phyloP scores from a whole-genome alignment of 2,329 filamentous ascomycete species.

The Boeremia exigua region DNA sequence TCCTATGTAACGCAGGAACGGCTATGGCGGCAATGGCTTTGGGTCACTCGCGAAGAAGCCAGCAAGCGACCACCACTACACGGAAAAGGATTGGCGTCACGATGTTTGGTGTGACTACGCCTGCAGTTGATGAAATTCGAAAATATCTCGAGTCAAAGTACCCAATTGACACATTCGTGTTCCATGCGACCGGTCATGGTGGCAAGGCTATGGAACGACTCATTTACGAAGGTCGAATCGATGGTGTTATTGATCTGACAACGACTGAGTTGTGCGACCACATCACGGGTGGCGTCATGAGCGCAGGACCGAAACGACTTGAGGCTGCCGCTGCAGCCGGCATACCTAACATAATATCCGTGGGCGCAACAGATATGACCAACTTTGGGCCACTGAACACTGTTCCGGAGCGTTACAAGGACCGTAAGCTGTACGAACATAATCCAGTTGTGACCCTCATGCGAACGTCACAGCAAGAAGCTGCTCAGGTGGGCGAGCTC shows the following conservation, averaged over 20 bases:
- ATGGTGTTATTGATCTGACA: slow-evolving; percentile 73
- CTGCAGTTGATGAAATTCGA: slow-evolving; percentile 64
- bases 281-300: slow-evolving; percentile 67
- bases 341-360: slow-evolving; percentile 62
- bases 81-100: slow-evolving; percentile 64
- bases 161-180: slow-evolving; percentile 66
- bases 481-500: slow-evolving; percentile 59
- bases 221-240: slow-evolving; percentile 62
- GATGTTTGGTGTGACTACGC: slow-evolving; percentile 78
- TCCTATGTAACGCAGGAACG: slow-evolving; percentile 68
- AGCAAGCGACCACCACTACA: neutral
- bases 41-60: slow-evolving; percentile 46
- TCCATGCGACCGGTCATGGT: slow-evolving; percentile 73
- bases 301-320: slow-evolving; percentile 63
- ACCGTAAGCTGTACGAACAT: slow-evolving; percentile 65
- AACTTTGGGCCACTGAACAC: slow-evolving; percentile 66
- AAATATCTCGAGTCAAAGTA: slow-evolving; percentile 50
- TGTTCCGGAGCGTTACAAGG: slow-evolving; percentile 62
- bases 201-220: slow-evolving; percentile 73
- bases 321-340: slow-evolving; percentile 63
- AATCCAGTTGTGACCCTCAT: slow-evolving; percentile 72
- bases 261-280: slow-evolving; percentile 71
- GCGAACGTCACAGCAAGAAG: slow-evolving; percentile 67
- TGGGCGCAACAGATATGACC: slow-evolving; percentile 57
- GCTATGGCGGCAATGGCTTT: slow-evolving; percentile 66